Base-by-base conservation (phyloP, 2,329 filamentous ascomycete species). In the Aureobasidium musti region DNA sequence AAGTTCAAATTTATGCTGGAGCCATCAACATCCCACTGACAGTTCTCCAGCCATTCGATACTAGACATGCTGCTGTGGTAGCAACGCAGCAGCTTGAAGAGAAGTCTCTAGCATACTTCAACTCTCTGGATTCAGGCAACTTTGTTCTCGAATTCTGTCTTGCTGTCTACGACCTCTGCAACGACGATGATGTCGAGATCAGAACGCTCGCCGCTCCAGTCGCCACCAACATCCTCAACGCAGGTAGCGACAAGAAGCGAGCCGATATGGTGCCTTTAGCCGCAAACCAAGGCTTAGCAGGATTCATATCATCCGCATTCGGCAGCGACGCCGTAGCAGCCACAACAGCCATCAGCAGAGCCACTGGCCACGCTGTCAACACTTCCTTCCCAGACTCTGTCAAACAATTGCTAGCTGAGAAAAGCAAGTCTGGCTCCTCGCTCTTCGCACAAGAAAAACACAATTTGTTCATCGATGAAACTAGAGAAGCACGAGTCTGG, bases 171-270 rank as follows among this genome's bases (percentile, higher is more conserved):
- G 88, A 92, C 74, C 82, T 87, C 53, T 82, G 96, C 5, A 90
- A 91, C 73, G 95, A 98, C 74, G 94, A 98, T 74, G 94, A 98
- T 74, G 91, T 97, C 69, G 92, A 97, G 67, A 85, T 97, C 69
- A 87, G 94, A 52, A 84, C 89, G 39, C 76, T 85, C 0, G 89
- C 88, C 8, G 85, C 88, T 2, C 68, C 71, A 0, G 82, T 85
- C 1, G 80, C 83, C 0, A 74, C 77, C 5, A 74, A 73, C 26
- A 75, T 90, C 28, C 71, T 88, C 8, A 63, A 68, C 35, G 72
- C 41, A 23, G 71, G 67, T 30, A 69, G 70, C 3, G 28, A 19
- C 52, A 71, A 33, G 5, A 66, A 26, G 26, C 21, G 19, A 68
- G 6, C 70, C 69, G 72, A 77, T 5, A 72, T 82, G 1, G 80